Percentiles rank a stretch among this genome's conserved stretches.
These are phyloP conservation scores for Vigna radiata DNA, from an alignment of 306 rosid genomes.

Conservation along the genomic window DNA sequence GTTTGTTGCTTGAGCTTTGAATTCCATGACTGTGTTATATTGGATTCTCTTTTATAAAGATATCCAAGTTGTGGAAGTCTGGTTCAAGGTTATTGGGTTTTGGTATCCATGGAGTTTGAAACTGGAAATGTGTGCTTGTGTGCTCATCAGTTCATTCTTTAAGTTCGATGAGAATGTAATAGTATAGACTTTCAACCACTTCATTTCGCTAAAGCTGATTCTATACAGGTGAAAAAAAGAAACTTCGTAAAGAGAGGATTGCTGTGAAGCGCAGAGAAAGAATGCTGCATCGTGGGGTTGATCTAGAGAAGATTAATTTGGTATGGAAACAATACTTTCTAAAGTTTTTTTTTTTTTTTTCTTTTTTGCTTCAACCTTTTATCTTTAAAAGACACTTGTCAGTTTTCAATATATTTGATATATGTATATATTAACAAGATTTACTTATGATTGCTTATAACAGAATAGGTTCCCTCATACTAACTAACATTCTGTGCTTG, in stretches of 20 bases:
- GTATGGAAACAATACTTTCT: conserved; percentile 50
- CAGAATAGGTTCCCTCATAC: background rate
- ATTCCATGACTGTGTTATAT: conserved; percentile 14
- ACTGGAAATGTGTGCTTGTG: conserved; percentile 25
- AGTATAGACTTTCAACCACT: conserved; percentile 13
- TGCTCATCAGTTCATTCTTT: background rate
- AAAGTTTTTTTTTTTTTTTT: conserved; percentile 33
- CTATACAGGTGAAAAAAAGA: conserved; percentile 79
- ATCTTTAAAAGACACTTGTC: background rate
- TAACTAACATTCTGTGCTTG: background rate
- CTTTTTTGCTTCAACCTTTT: conserved; percentile 22
- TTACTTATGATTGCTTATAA: background rate
- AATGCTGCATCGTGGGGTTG: conserved; percentile 80
- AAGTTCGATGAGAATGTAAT: conserved; percentile 12
- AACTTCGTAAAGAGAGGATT: conserved; percentile 72
- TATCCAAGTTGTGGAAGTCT: conserved; percentile 26
- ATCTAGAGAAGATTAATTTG: conserved; percentile 73
- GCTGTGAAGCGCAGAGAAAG: conserved; percentile 77
- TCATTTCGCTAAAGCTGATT: conserved; percentile 39
- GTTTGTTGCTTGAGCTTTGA: conserved; percentile 27
- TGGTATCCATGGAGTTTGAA: conserved; percentile 15
- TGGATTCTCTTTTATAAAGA: background rate
- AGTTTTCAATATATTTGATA: background rate
- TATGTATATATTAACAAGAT: background rate
- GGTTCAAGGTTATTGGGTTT: conserved; percentile 15